Conservation (phyloP, 805 yeast genomes). For the Metschnikowia proteae region DNA sequence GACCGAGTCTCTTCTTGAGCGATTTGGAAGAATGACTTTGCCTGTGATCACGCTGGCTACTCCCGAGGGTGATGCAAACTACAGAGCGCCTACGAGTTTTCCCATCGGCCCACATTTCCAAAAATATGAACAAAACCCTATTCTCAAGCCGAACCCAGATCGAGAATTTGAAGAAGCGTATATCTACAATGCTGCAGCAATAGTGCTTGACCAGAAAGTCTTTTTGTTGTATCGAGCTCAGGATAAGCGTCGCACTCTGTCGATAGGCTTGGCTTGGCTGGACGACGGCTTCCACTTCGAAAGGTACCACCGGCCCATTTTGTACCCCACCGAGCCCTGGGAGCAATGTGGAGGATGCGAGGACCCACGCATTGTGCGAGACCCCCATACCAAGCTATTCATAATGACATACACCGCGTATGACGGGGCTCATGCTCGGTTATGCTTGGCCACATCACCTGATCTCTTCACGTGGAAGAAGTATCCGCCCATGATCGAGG, state of each 20-base stretch:
- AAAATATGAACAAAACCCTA: constrained; percentile 35
- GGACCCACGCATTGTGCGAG: constrained; percentile 41
- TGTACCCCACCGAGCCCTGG: constrained; percentile 37
- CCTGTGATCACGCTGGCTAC: constrained; percentile 28
- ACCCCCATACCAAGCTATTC: constrained; percentile 32
- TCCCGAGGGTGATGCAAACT: constrained; percentile 28
- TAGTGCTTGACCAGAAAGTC: constrained; percentile 36
- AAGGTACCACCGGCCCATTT: constrained; percentile 29
- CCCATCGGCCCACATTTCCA: constrained; percentile 40
- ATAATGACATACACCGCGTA: constrained; percentile 41
- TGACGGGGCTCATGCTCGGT: constrained; percentile 31
- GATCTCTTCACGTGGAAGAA: constrained; percentile 39
- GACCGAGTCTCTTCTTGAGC: too few species aligned
- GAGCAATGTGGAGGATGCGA: constrained; percentile 41
- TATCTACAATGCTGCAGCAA: constrained; percentile 41
- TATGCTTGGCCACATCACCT: constrained; percentile 37
- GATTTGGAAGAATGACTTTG: constrained; percentile 2
- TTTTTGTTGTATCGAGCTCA: constrained; percentile 40
- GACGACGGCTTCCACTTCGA: constrained; percentile 35
- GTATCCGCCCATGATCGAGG: constrained; percentile 31
- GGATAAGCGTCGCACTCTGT: constrained; percentile 28
- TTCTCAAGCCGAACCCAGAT: constrained; percentile 35
- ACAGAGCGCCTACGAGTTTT: constrained; percentile 32
- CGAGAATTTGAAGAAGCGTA: constrained; percentile 37
- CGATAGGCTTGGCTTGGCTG: constrained; percentile 42